Evolutionary conservation across 2,329 filamentous ascomycete genomes (phyloP), one percentile per base, ranked within the genome.

Genomic region (Cercospora citrullina): DNA sequence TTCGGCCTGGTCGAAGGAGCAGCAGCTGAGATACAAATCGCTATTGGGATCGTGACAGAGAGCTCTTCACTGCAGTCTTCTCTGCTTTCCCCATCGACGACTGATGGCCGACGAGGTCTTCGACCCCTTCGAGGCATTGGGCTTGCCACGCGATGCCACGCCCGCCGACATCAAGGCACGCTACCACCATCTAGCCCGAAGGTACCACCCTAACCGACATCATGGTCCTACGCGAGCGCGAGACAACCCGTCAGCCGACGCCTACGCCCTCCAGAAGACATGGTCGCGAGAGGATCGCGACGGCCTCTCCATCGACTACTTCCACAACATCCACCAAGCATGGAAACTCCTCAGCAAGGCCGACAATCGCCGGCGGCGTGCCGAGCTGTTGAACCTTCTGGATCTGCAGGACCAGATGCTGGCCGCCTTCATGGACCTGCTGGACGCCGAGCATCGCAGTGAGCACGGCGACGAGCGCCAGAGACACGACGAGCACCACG

Each of bases 181-280:
- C 26, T 99, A 99, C 82, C 91, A 92, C 77, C 96, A 96, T 77
- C 87, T 91, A 63, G 95, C 95, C 5, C 84, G 98, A 63, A 93
- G 89, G 79, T 88, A 94, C 75, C 95, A 99, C 74, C 83, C 83
- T 5, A 78, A 77, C 55, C 70, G 76, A 69, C 83, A 83, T 93
- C 85, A 73, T 81, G 63, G 65, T 30, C 73, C 72, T 58, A 18
- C 53, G 30, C 26, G 28, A 30, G 26, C 53, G 53, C 53, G 26
- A 30, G 16, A 36, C 10, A 14, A 2, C 45, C 12, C 45, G 16
- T 26, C 62, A 1, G 8, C 23, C 31, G n/a, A 31, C 45, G 10
- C 14, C 62, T 9, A 30, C 48, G 51, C 33, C 10, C 14, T 64
- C 10, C 62, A 64, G 30, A 33, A 36, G 31, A 18, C 51, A 6